These are phyloP conservation scores for rapeseed (Brassica napus) DNA, from an alignment of 345 rosid genomes.

Conservation along the genomic window DNA sequence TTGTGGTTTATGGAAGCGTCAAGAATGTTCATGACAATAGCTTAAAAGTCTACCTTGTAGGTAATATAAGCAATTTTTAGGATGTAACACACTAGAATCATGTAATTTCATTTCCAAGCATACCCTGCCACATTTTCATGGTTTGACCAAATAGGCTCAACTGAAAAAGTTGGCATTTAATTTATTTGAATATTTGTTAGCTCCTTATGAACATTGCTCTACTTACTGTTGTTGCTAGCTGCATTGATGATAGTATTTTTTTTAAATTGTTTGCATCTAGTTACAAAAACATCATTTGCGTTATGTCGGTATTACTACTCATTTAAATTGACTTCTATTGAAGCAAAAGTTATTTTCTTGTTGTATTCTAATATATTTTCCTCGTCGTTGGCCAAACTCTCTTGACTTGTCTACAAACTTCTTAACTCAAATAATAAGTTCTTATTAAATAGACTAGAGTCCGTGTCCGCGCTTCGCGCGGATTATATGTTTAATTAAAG, in stretches of 20 bases:
- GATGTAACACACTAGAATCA: not conserved
- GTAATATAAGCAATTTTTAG: not conserved
- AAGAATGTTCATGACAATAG: not conserved
- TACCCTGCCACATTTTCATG: not conserved
- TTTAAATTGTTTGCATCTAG: not conserved
- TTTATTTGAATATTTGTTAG: constrained; percentile 3
- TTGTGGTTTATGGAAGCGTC: constrained; percentile 2
- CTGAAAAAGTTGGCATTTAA: constrained; percentile 11
- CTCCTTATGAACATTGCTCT: not conserved
- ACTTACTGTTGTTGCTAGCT: constrained; percentile 19
- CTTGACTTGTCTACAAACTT: not conserved
- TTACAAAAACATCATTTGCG: constrained; percentile 9
- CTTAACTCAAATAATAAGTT: not conserved
- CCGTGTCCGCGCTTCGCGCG: too few relatives aligned
- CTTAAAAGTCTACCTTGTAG: constrained; percentile 5
- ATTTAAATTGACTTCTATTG: constrained; percentile 4
- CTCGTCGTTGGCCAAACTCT: constrained; percentile 5
- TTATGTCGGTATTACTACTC: constrained; percentile 18
- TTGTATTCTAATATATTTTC: not conserved
- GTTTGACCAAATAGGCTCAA: not conserved
- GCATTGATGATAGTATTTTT: constrained; percentile 21
- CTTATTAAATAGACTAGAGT: too few relatives aligned
- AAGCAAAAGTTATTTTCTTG: not conserved
- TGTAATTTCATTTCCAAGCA: not conserved
- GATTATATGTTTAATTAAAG: too few relatives aligned